Evolutionary conservation across 2,329 filamentous ascomycete genomes (phyloP), one percentile per base, ranked within the genome.

Genomic region (Capronia epimyces): DNA sequence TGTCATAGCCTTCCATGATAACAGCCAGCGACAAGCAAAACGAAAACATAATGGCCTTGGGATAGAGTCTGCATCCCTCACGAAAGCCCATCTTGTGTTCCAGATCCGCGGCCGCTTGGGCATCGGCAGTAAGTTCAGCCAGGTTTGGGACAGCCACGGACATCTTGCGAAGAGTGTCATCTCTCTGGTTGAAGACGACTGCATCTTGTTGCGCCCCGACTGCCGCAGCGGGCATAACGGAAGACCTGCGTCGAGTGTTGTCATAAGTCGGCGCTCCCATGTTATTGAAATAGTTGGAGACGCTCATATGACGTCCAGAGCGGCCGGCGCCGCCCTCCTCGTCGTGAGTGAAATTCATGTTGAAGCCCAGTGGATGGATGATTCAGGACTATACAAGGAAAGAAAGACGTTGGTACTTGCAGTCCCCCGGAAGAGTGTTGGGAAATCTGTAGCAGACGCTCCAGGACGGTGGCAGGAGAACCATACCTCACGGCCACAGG

Each of bases 31-130:
- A 59, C n/a, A 59, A 52, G 36, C 48, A 50, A 36, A 59, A 57
- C 29, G 56, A 59, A 40, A 56, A 59, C 47, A 59, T 27, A 25
- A 59, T 59, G 32, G 56, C 56, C 73, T 94, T 93, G 52, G 88
- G 89, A 65, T 95, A 95, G 25, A 93, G 76, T 64, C 76, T 81
- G 66, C 95, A 76, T 55, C 88, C 89, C 71, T 94, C 81, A 65
- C 79, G 64, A 24, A 78, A 60, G 31, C 55, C 56, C 59, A 61
- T 58, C 20, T 47, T 58, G 36, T 49, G 53, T 43, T 61, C 59
- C 16, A 56, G 47, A 3, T 58, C 47, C 20, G 57, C 58, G 27
- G 55, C 59, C 16, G 53, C 52, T 47, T 58, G 56, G 15, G 60
- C 60, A 45, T 61, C 59, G 31, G 55, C 51, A 24, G 53, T 50